A percentile compares a stretch with the other conserved stretches of the same genome.
Evolutionary conservation across 2,329 filamentous ascomycete species (phyloP).

Genomic region (Lojkania enalia): DNA sequence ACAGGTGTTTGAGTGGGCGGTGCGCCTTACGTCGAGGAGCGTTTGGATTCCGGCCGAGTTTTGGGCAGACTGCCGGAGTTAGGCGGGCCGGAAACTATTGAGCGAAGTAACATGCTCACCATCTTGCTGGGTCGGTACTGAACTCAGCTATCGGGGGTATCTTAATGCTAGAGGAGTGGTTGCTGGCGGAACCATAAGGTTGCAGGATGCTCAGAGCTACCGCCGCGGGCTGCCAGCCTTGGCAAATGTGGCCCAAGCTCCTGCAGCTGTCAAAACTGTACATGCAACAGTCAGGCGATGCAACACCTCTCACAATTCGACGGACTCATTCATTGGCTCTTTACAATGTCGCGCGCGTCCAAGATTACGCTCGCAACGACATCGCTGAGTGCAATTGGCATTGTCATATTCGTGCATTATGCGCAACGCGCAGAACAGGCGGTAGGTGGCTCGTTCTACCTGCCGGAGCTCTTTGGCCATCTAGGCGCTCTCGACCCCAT

Average conservation of each 20-base stretch:
- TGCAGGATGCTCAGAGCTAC: constrained; percentile 13
- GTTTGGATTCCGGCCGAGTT: constrained; percentile 99
- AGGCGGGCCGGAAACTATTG: background rate
- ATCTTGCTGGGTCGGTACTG: too few relatives aligned
- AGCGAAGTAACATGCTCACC: too few relatives aligned
- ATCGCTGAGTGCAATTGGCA: constrained; percentile 72
- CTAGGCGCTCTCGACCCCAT: constrained; percentile 4
- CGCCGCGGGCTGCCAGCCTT: constrained; percentile 20
- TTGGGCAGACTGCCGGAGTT: constrained; percentile 78
- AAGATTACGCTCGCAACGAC: constrained; percentile 83
- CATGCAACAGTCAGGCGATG: too few relatives aligned
- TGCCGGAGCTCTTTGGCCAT: too few relatives aligned
- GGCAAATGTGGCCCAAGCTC: constrained; percentile 38
- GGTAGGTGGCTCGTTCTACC: constrained; percentile 59
- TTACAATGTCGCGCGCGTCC: constrained; percentile 81
- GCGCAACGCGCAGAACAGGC: constrained; percentile 82
- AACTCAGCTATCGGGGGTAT: too few relatives aligned
- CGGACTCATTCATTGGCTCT: too few relatives aligned
- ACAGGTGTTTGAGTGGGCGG: constrained; percentile 26
- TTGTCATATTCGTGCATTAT: constrained; percentile 85
- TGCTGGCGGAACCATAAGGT: too few relatives aligned
- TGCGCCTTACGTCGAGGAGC: constrained; percentile 83
- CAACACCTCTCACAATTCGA: too few relatives aligned
- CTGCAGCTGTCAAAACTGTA: constrained; percentile 7
- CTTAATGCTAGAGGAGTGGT: too few relatives aligned